Percentiles rank a stretch among this genome's conserved stretches.
These are phyloP conservation scores for Colletotrichum paranaense DNA, from an alignment of 2,329 filamentous ascomycete species.

Conservation along the genomic window DNA sequence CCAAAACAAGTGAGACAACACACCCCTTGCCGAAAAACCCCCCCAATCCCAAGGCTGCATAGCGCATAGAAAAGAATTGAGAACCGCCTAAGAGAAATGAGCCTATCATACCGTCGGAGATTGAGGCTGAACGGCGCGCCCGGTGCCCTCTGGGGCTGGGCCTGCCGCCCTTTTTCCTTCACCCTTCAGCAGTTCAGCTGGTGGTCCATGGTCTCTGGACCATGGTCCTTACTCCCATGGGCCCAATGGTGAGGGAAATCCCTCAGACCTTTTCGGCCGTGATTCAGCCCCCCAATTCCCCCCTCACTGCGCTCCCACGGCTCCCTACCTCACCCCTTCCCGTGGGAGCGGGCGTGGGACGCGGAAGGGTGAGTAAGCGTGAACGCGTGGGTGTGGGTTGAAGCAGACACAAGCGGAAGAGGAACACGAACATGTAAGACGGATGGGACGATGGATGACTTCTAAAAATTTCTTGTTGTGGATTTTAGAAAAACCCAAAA, in stretches of 20 bases:
- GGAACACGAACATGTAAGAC: background rate
- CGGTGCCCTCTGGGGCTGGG: background rate
- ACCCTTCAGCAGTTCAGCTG: background rate
- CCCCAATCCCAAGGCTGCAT: background rate
- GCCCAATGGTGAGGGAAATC: background rate
- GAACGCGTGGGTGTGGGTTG: background rate
- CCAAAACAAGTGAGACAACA: background rate
- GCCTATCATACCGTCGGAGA: background rate
- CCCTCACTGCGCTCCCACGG: too few species aligned
- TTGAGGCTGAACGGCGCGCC: slow-evolving; percentile 1
- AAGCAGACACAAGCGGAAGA: background rate
- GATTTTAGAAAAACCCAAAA: background rate
- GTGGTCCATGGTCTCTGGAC: background rate
- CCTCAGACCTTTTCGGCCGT: slow-evolving; percentile 23
- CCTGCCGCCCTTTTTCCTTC: background rate
- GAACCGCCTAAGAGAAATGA: background rate
- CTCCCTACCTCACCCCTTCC: background rate
- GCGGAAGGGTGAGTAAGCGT: background rate
- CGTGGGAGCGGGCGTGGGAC: too few species aligned
- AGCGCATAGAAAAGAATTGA: background rate
- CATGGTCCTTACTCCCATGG: background rate
- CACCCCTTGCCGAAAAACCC: background rate
- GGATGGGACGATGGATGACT: background rate
- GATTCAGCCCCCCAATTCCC: background rate
- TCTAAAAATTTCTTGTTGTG: background rate